These are phyloP conservation scores for Sorghum bicolor DNA, from an alignment of 176 grass and related monocot genomes.

Conservation along the genomic window DNA sequence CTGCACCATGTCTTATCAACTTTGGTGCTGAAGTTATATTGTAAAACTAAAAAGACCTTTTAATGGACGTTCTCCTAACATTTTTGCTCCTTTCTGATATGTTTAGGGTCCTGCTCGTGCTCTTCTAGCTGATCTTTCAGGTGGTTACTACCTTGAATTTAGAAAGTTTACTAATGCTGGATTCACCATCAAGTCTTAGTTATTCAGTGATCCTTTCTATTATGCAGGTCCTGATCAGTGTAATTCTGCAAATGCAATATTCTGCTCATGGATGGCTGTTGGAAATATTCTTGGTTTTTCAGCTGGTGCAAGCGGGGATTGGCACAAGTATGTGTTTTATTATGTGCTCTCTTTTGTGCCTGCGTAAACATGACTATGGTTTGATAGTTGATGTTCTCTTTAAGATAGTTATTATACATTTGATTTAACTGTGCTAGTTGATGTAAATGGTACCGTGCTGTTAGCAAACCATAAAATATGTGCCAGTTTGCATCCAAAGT, in stretches of 20 bases:
- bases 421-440: background rate
- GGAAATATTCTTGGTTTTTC: slow-evolving; percentile 93
- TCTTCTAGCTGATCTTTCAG: slow-evolving; percentile 93
- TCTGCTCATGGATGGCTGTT: slow-evolving; percentile 99
- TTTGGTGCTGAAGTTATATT: background rate
- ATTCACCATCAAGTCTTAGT: background rate
- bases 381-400: background rate
- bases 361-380: background rate
- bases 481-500: background rate
- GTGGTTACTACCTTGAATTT: slow-evolving; percentile 36
- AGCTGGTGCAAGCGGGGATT: slow-evolving; percentile 70
- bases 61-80: background rate
- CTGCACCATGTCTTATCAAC: background rate
- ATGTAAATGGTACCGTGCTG: background rate
- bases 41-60: background rate
- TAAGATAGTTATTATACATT: background rate
- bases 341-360: slow-evolving; percentile 6
- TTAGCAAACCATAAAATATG: background rate
- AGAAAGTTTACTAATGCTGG: background rate
- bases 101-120: slow-evolving; percentile 88
- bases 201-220: background rate
- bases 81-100: slow-evolving; percentile 9
- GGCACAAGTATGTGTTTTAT: slow-evolving; percentile 70
- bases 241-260: slow-evolving; percentile 99
- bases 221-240: slow-evolving; percentile 76